Base-by-base conservation (phyloP, 352 stramenopile species). In the Phytophthora nicotianae region DNA sequence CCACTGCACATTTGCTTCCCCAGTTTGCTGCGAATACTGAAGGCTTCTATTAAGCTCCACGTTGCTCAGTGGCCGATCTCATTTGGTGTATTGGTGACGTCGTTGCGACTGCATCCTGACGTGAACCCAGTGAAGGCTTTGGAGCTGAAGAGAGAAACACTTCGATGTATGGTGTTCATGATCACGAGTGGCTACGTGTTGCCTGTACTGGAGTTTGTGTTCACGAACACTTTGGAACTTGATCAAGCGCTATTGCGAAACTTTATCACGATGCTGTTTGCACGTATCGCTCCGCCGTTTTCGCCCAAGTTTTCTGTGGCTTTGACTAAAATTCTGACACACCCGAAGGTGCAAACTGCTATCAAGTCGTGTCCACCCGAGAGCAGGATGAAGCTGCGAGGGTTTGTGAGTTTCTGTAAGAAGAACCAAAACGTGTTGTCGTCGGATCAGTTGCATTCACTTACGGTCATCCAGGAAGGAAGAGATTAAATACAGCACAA, bases 101-200 rank as follows among this genome's bases (percentile, higher is more conserved):
- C 84, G 1, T 60, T 96, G 5, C 75, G 79, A 2, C 38, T 93
- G 24, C 83, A 94, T 46, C 79, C 83, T 3, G 87, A 94, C 17
- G 79, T 90, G 24, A 94, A 96, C 27, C 83, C 87, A 1, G 85
- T 96, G 37, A 96, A 96, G 75, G 81, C 83, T 14, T 69, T 96
- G 0, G 87, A 96, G 45, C 68, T 94, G 35, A 94, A 94, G 60
- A 81, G 86, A 1, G 87, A 96, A 58, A 89, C 85, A 14, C 72
- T 96, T 38, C 80, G 87, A 2, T 92, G 78, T 33, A 94, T 96
- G 87, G 83, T 93, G 17, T 91, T 90, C 52, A 89, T 96, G 79
- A 92, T 96, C 62, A 93, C 85, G 5, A 90, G 79, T 58, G 87
- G 87, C 35, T 96, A 96, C 37, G 85, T 96, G 6, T 58, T 96